Conservation (phyloP, 176 grass and related monocot genomes). For the Chrysopogon serrulatus region DNA sequence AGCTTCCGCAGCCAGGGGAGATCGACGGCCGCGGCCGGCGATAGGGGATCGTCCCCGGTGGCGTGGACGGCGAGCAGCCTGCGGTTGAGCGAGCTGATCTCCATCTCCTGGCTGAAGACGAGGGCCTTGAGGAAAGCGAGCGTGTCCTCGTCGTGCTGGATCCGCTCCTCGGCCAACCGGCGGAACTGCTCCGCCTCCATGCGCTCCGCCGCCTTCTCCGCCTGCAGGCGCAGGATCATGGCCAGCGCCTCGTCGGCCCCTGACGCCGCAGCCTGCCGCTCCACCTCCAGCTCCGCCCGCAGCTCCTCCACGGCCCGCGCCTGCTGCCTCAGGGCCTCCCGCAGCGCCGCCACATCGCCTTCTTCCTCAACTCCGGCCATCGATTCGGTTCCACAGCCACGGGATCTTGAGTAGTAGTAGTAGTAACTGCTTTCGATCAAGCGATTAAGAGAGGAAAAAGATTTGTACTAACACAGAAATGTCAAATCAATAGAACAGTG, state of each 20-base stretch:
- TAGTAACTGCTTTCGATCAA: not conserved
- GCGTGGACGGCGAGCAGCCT: constrained; percentile 52
- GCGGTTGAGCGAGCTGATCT: constrained; percentile 67
- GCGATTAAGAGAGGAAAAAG: not conserved
- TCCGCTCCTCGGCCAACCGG: constrained; percentile 72
- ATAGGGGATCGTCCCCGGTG: not conserved
- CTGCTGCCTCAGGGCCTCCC: constrained; percentile 55
- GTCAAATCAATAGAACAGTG: not conserved
- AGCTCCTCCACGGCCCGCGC: constrained; percentile 46
- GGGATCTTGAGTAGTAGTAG: not conserved
- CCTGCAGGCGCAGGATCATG: constrained; percentile 85
- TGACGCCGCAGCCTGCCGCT: constrained; percentile 64
- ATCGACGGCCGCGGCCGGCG: not conserved
- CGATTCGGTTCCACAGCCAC: not conserved
- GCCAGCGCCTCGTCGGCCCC: constrained; percentile 69
- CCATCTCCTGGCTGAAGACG: constrained; percentile 78
- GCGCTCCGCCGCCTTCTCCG: constrained; percentile 67
- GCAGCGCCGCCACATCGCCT: constrained; percentile 56
- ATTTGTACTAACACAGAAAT: not conserved
- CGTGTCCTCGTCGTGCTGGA: constrained; percentile 67
- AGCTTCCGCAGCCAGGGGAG: constrained; percentile 42
- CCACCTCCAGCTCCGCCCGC: constrained; percentile 67
- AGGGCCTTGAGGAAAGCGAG: constrained; percentile 64
- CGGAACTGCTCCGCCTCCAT: constrained; percentile 73
- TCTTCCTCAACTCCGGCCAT: constrained; percentile 38